phyloP scores from a whole-genome alignment of 345 rosid genomes.

The Euclidium syriacum region DNA sequence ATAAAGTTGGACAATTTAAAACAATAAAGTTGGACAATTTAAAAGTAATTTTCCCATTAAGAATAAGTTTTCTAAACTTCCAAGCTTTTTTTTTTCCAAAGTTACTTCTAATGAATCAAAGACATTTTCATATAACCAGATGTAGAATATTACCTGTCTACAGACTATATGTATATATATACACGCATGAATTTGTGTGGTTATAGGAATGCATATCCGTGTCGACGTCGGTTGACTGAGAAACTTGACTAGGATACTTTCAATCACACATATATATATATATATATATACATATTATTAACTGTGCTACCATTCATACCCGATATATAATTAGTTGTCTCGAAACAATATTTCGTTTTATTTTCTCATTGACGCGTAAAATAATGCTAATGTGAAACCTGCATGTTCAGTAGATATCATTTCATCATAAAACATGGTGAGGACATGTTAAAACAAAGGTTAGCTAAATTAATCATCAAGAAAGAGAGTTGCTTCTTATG shows the following conservation, averaged over 20 bases:
- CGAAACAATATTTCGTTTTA: background rate
- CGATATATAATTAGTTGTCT: constrained; percentile 6
- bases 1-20: too few species aligned
- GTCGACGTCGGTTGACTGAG: background rate
- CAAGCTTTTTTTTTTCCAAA: too few species aligned
- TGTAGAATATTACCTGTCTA: too few species aligned
- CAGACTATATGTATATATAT: background rate
- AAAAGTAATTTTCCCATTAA: too few species aligned
- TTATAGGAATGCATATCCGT: constrained; percentile 8
- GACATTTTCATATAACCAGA: too few species aligned
- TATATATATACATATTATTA: background rate
- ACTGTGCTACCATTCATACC: constrained; percentile 1
- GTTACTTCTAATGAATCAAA: too few species aligned
- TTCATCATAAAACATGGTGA: constrained; percentile 14
- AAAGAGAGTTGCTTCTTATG: background rate
- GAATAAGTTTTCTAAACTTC: too few species aligned
- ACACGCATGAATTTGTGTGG: background rate
- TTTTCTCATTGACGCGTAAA: constrained; percentile 1
- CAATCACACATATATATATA: background rate
- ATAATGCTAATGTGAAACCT: background rate
- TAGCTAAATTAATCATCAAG: background rate
- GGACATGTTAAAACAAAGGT: constrained; percentile 9
- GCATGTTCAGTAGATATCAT: background rate
- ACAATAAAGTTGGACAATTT: too few species aligned
- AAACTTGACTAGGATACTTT: background rate